These are phyloP conservation scores for Sugiyamaella castrensis DNA, from an alignment of 1,139 yeast species.

Conservation along the genomic window DNA sequence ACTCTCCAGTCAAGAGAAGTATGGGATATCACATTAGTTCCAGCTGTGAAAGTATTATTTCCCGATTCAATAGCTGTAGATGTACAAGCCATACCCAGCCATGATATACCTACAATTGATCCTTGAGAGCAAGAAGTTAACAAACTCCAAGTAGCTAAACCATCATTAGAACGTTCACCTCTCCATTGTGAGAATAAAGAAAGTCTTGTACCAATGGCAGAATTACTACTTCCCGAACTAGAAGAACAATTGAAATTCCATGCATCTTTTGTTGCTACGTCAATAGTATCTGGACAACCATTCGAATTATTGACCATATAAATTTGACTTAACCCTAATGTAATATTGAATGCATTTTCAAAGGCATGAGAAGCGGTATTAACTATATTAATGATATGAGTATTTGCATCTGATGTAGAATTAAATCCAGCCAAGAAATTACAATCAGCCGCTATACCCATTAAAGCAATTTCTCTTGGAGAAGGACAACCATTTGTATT, in stretches of 20 bases:
- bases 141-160: conserved; percentile 41
- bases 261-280: conserved; percentile 19
- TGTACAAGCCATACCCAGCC: conserved; percentile 41
- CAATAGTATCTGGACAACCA: conserved; percentile 28
- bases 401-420: conserved; percentile 32
- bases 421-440: conserved; percentile 35
- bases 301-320: conserved; percentile 29
- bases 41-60: conserved; percentile 31
- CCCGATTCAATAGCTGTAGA: conserved; percentile 24
- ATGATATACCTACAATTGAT: conserved; percentile 40
- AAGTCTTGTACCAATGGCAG: conserved; percentile 35
- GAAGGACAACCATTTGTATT: conserved; percentile 39
- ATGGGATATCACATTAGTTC: conserved; percentile 39
- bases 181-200: conserved; percentile 38
- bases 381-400: conserved; percentile 36
- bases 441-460: conserved; percentile 43
- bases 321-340: conserved; percentile 35
- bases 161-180: conserved; percentile 32
- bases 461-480: conserved; percentile 34
- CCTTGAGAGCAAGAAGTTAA: conserved; percentile 38
- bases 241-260: conserved; percentile 38
- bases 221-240: conserved; percentile 9
- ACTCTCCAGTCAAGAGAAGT: conserved; percentile 39
- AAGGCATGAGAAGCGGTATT: conserved; percentile 39
- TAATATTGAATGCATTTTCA: conserved; percentile 39